Evolutionary conservation across 305 asterid genomes (phyloP).

Genomic region (Rubia tinctorum): DNA sequence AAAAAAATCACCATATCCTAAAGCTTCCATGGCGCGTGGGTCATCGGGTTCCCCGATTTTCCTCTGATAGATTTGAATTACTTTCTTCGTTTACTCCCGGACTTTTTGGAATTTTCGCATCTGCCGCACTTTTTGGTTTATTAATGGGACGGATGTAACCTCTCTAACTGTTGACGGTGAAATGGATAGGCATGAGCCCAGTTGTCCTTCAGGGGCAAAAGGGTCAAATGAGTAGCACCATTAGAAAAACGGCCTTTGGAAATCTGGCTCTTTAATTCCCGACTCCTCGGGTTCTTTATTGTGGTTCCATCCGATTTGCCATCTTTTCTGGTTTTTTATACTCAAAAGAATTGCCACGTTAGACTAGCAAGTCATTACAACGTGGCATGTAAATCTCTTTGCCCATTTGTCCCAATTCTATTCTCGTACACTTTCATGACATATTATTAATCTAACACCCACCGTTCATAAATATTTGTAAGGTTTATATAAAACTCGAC

Average conservation of each 20-base stretch:
- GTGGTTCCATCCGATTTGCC: slow-evolving; percentile 29
- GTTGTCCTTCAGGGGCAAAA: slow-evolving; percentile 13
- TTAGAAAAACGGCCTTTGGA: slow-evolving; percentile 1
- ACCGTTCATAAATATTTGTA: neutral
- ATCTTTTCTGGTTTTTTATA: slow-evolving; percentile 3
- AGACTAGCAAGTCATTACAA: neutral
- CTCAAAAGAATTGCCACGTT: slow-evolving; percentile 3
- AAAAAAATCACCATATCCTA: too few relatives aligned
- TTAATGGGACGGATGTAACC: too few relatives aligned
- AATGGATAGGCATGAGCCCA: slow-evolving; percentile 3
- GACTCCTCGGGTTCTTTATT: neutral
- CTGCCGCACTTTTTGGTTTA: too few relatives aligned
- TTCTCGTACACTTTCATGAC: neutral
- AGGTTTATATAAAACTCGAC: neutral
- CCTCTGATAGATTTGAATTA: too few relatives aligned
- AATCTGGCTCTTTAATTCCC: slow-evolving; percentile 19
- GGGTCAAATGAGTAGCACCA: neutral
- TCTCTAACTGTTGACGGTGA: too few relatives aligned
- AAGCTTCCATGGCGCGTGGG: too few relatives aligned
- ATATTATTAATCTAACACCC: neutral
- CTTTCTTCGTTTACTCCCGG: too few relatives aligned
- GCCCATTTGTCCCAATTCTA: neutral
- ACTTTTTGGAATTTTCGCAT: too few relatives aligned
- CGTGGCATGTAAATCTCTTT: slow-evolving; percentile 7
- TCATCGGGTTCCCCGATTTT: too few relatives aligned